Evolutionary conservation across 2,329 filamentous ascomycete genomes (phyloP).

Genomic region (Pseudogymnoascus sp.): DNA sequence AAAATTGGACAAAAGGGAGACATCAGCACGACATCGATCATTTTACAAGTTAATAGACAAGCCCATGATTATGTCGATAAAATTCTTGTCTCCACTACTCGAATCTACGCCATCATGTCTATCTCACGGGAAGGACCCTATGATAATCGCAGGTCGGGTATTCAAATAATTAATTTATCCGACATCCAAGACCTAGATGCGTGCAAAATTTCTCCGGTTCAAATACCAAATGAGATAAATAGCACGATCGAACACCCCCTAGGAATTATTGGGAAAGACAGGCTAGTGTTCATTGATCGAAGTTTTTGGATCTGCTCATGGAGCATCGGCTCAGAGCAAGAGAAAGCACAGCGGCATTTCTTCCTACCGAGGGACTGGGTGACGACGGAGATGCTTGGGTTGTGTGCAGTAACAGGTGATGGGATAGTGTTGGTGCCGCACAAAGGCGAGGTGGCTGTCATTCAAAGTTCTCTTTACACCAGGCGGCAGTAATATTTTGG

Average conservation of each 20-base stretch:
- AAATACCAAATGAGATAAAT: neutral
- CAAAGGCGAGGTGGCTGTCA: conserved; percentile 11
- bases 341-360: conserved; percentile 1
- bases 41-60: neutral
- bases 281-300: conserved; percentile 11
- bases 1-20: neutral
- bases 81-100: neutral
- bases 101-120: neutral
- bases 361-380: conserved; percentile 13
- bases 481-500: neutral
- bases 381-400: neutral
- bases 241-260: neutral
- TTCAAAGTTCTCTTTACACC: neutral
- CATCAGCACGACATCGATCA: neutral
- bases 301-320: conserved; percentile 11
- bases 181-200: neutral
- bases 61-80: neutral
- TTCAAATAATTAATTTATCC: neutral
- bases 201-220: neutral
- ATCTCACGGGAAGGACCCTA: neutral
- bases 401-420: conserved; percentile 9
- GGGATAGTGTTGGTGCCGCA: conserved; percentile 9
- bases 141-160: neutral
- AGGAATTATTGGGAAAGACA: conserved; percentile 4
- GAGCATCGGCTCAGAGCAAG: neutral